A percentile compares a stretch with the other conserved stretches of the same genome.
Conservation (phyloP, 176 grass and related monocot species). For the Triticum timopheevii region DNA sequence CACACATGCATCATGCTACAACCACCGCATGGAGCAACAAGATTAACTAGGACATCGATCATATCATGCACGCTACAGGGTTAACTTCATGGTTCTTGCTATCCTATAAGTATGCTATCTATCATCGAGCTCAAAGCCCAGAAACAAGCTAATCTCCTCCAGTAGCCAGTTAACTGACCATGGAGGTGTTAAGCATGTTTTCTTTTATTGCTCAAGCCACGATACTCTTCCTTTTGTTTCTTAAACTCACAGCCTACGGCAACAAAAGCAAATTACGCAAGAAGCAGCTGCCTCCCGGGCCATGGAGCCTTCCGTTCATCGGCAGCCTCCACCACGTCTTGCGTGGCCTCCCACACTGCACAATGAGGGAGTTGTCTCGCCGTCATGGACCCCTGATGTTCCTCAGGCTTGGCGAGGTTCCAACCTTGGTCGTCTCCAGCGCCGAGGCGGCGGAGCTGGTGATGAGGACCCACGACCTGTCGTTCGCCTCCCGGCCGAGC, state of each 20-base stretch:
- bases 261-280: neutral
- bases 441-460: constrained; percentile 19
- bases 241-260: neutral
- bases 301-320: constrained; percentile 2
- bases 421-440: constrained; percentile 8
- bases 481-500: neutral
- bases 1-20: too few relatives aligned
- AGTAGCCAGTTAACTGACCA: neutral
- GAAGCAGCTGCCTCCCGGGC: too few relatives aligned
- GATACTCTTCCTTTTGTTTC: neutral
- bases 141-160: too few relatives aligned
- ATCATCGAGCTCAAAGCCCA: neutral
- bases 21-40: too few relatives aligned
- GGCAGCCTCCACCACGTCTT: constrained; percentile 19
- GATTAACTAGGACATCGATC: too few relatives aligned
- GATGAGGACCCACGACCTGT: constrained; percentile 12
- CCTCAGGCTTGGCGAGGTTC: constrained; percentile 21
- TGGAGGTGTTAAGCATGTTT: neutral
- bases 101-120: neutral
- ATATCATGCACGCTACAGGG: too few relatives aligned
- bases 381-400: neutral
- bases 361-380: neutral
- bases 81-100: neutral
- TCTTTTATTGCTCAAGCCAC: neutral
- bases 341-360: neutral